phyloP scores from a whole-genome alignment of 495 filamentous ascomycete genomes.

The Aspergillus steynii region DNA sequence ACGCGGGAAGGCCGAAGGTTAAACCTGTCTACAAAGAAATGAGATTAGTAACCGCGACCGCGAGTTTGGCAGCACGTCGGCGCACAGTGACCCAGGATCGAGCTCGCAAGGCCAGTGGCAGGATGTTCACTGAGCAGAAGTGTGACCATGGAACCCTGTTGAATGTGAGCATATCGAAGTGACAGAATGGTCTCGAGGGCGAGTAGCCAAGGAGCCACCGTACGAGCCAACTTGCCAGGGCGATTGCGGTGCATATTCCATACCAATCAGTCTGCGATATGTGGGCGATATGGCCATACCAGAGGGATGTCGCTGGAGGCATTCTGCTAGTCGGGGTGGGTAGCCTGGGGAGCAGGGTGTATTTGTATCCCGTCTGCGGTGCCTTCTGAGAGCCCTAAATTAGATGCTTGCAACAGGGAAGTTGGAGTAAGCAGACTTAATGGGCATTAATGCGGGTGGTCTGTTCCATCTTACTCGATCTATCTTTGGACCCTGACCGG shows the following conservation, averaged over 20 bases:
- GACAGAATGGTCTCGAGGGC: slow-evolving; percentile 2
- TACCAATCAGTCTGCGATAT: no score
- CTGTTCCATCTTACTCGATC: no score
- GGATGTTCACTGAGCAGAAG: slow-evolving; percentile 8
- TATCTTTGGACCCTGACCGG: no score
- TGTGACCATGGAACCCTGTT: slow-evolving; percentile 5
- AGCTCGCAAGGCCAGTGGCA: slow-evolving; percentile 9
- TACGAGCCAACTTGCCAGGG: slow-evolving; percentile 1
- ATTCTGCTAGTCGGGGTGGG: not conserved
- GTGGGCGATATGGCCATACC: no score
- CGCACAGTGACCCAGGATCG: slow-evolving; percentile 3
- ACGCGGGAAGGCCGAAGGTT: slow-evolving; percentile 14
- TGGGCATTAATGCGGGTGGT: no score
- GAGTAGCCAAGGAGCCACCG: slow-evolving; percentile 5
- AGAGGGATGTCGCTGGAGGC: no score
- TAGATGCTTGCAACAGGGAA: no score
- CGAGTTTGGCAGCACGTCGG: slow-evolving; percentile 9
- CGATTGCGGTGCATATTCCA: slow-evolving; percentile 1
- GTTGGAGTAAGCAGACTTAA: no score
- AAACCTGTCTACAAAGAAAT: slow-evolving; percentile 9
- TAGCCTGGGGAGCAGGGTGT: not conserved
- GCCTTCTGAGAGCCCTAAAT: no score
- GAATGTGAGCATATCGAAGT: slow-evolving; percentile 2
- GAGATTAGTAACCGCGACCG: slow-evolving; percentile 13
- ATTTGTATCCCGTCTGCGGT: no score